phyloP scores from a whole-genome alignment of 106 monocot genomes.

The Dendrobium catenatum region DNA sequence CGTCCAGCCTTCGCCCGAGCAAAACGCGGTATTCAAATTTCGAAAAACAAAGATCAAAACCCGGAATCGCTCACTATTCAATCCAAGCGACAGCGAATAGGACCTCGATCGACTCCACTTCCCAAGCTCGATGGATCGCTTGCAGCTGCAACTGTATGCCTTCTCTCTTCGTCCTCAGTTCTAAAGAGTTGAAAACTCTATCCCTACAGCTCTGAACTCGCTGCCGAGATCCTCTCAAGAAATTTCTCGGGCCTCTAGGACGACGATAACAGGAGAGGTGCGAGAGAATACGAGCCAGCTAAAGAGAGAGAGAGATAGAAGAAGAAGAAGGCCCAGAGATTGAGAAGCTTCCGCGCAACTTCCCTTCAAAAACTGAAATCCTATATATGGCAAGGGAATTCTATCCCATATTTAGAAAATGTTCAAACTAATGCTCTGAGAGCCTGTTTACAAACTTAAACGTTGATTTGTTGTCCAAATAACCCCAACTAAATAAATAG shows the following conservation, averaged over 20 bases:
- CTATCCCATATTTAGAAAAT: no score
- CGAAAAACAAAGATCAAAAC: not conserved
- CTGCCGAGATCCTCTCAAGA: not conserved
- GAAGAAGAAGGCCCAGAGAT: not conserved
- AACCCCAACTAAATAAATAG: no score
- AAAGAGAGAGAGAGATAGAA: not conserved
- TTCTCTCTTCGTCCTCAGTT: not conserved
- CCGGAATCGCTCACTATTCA: not conserved
- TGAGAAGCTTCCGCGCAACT: constrained; percentile 5
- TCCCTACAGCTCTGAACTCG: not conserved
- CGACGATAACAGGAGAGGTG: not conserved
- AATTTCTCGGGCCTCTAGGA: not conserved
- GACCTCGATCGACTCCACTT: not conserved
- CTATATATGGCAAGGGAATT: no score
- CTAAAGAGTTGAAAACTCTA: not conserved
- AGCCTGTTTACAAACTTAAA: no score
- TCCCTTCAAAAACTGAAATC: not conserved
- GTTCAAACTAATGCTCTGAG: no score
- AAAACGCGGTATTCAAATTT: not conserved
- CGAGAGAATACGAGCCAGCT: not conserved
- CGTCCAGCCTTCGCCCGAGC: not conserved
- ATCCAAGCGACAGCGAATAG: not conserved
- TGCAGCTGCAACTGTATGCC: not conserved
- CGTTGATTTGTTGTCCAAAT: no score
- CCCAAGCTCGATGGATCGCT: not conserved